Evolutionary conservation across 345 rosid species (phyloP).

Genomic region (Euphorbia tirucalli): DNA sequence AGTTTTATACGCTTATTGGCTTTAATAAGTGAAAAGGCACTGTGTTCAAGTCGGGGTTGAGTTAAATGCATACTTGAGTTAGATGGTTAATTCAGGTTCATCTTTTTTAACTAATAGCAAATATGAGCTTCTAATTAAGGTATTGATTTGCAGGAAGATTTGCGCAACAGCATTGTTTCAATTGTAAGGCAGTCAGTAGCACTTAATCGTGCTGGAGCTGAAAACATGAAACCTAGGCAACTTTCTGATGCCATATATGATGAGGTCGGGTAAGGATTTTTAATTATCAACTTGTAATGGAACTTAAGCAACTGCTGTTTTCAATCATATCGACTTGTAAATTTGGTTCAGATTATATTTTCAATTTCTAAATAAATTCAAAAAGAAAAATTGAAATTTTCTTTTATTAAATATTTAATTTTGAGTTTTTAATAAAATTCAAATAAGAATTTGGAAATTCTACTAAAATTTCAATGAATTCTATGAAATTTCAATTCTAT

Average conservation of each 20-base stretch:
- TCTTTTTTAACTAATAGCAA: not conserved
- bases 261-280: slow-evolving; percentile 66
- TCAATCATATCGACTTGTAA: not conserved
- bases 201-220: slow-evolving; percentile 53
- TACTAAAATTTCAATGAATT: too few relatives aligned
- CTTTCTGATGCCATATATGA: slow-evolving; percentile 82
- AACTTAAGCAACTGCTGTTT: too few relatives aligned
- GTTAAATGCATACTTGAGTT: not conserved
- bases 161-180: slow-evolving; percentile 59
- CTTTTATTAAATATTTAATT: too few relatives aligned
- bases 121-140: slow-evolving; percentile 15
- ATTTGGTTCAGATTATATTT: not conserved
- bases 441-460: too few relatives aligned
- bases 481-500: too few relatives aligned
- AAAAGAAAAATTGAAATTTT: too few relatives aligned
- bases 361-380: not conserved
- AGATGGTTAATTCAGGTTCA: not conserved
- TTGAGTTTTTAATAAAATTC: too few relatives aligned
- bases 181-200: slow-evolving; percentile 72
- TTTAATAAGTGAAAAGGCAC: not conserved
- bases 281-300: too few relatives aligned
- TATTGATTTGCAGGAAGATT: slow-evolving; percentile 57
- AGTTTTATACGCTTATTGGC: not conserved
- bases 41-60: not conserved
- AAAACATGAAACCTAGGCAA: slow-evolving; percentile 77